These are phyloP conservation scores for Senna siamea DNA, from an alignment of 306 rosid species.

Conservation along the genomic window DNA sequence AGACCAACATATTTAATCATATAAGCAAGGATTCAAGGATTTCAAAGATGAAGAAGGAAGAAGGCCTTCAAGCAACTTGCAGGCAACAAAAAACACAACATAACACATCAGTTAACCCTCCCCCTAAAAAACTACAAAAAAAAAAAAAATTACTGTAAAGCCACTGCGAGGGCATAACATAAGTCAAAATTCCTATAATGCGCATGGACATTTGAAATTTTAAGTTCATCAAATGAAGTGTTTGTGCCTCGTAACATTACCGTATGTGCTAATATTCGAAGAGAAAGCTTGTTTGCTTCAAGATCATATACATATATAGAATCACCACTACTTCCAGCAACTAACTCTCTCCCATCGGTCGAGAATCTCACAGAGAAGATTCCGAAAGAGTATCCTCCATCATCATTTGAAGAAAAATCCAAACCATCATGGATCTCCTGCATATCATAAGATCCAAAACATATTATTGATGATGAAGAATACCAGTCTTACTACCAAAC, in stretches of 20 bases:
- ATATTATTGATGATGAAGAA: constrained; percentile 29
- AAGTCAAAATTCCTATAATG: constrained; percentile 17
- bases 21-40: constrained; percentile 20
- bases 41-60: constrained; percentile 1
- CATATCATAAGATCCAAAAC: constrained; percentile 39
- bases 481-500: constrained; percentile 1
- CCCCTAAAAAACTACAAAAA: too few relatives aligned
- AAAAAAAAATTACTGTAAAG: too few relatives aligned
- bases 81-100: too few relatives aligned
- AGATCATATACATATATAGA: constrained; percentile 92
- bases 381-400: constrained; percentile 70
- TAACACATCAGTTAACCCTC: too few relatives aligned
- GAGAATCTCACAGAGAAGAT: constrained; percentile 89
- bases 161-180: too few relatives aligned
- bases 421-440: constrained; percentile 92
- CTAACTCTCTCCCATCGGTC: constrained; percentile 88
- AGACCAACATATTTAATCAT: constrained; percentile 17
- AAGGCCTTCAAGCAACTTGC: too few relatives aligned
- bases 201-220: not conserved
- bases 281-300: constrained; percentile 80
- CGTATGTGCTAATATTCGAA: constrained; percentile 81
- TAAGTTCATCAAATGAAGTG: constrained; percentile 9
- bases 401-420: constrained; percentile 67
- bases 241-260: constrained; percentile 45
- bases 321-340: constrained; percentile 87